Base-by-base conservation (phyloP, 345 rosid genomes). In the Hypericum androsaemum region DNA sequence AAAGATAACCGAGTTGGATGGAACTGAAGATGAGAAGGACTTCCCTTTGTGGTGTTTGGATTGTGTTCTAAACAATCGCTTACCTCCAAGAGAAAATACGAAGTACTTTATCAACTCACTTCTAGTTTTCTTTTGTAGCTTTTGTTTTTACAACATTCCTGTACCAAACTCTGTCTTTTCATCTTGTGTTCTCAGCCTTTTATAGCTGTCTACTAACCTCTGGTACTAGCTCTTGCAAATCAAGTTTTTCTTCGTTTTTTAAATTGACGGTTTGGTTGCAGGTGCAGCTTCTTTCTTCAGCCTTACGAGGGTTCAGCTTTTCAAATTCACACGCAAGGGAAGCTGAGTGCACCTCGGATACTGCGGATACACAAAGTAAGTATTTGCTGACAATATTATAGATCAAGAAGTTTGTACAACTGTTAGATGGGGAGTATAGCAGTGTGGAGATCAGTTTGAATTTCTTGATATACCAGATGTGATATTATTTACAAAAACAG, bases 301-400 rank as follows among this genome's bases (percentile, higher is more conserved):
- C 89, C 96, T 41, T 83, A 79, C 64, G 97, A 88, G 78, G 99
- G 96, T 45, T 82, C 95, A 12, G 40, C 82, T 53, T 71, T 72
- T 53, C 95, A 86, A 75, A 84, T 88, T 56, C 80, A 81, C 63
- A 86, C 97, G 13, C 95, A 86, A 63, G 99, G 99, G 72, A 94
- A 94, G 70, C 77, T 94, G 43, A 94, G 95, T 72, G 99, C 99
- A 43, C 99, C 99, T 45, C 79, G 99, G 47, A 94, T 94, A 74
- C 70, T 94, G 79, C 86, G 99, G 73, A 82, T 88, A 70, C 94
- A 86, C 66, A 94, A 94, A 81, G 99, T 94, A 68, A 71, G 74
- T 48, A 22, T 22, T 22, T 22, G 32, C 32, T 22, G 32, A 22
- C 32, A 22, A 1, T 1, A 22, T 22, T 22, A 22, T 1, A 22